Evolutionary conservation across 306 rosid genomes (phyloP).

Genomic region (Lathyrus sativus): DNA sequence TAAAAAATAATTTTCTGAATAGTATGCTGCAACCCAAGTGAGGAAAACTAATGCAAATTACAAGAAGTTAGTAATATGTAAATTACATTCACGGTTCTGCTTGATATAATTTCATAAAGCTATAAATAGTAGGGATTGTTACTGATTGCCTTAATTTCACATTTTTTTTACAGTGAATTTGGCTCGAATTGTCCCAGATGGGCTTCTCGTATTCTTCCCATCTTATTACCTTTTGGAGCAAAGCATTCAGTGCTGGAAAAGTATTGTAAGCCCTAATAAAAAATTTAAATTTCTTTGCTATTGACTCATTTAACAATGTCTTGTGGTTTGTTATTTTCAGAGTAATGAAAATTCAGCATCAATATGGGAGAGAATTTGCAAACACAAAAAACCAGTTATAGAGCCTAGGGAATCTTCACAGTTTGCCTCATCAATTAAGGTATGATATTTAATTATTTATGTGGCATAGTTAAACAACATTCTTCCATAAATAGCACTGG

Average conservation of each 20-base stretch:
- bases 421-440: constrained; percentile 84
- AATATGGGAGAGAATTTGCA: constrained; percentile 93
- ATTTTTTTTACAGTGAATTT: constrained; percentile 73
- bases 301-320: constrained; percentile 22
- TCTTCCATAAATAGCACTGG: constrained; percentile 31
- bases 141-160: constrained; percentile 26
- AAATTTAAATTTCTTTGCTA: constrained; percentile 35
- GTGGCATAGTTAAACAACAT: constrained; percentile 23
- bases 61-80: constrained; percentile 21
- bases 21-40: constrained; percentile 2
- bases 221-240: constrained; percentile 92
- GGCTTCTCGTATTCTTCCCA: constrained; percentile 92
- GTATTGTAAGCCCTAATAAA: constrained; percentile 53
- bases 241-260: constrained; percentile 84
- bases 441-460: constrained; percentile 42
- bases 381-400: constrained; percentile 89
- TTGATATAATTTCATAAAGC: not conserved
- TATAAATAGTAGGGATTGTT: constrained; percentile 8
- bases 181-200: constrained; percentile 93
- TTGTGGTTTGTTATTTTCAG: constrained; percentile 47
- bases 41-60: not conserved
- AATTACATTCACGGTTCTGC: not conserved
- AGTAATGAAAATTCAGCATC: constrained; percentile 66
- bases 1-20: not conserved
- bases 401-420: constrained; percentile 89